These are phyloP conservation scores for Lactifluus subvellereus DNA, from an alignment of 768 basidiomycete genomes.

Conservation along the genomic window DNA sequence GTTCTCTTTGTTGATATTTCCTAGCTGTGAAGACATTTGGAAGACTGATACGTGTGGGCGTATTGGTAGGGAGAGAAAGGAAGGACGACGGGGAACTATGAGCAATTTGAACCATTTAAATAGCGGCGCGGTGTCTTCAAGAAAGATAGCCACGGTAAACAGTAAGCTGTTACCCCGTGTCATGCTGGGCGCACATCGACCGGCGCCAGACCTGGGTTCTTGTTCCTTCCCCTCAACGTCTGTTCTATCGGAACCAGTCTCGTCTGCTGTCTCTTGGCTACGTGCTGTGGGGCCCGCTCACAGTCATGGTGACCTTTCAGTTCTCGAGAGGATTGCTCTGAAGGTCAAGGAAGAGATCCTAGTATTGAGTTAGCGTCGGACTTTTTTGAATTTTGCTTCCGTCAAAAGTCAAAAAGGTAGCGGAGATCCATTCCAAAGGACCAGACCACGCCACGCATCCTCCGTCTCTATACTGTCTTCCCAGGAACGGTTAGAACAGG, in stretches of 20 bases:
- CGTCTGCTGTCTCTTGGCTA: not conserved
- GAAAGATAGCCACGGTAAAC: not conserved
- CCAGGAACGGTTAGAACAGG: not conserved
- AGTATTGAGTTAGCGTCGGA: not conserved
- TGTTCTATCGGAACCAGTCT: not conserved
- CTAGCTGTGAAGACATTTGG: not conserved
- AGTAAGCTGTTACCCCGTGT: not conserved
- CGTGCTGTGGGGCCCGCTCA: not conserved
- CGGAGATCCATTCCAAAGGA: conserved; percentile 14
- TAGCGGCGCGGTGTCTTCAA: conserved; percentile 14
- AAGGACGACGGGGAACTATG: conserved; percentile 4
- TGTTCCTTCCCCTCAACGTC: not conserved
- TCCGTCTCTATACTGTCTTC: not conserved
- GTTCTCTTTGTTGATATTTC: not conserved
- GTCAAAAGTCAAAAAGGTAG: conserved; percentile 13
- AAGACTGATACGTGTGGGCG: not conserved
- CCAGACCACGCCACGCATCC: not conserved
- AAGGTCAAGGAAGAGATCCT: not conserved
- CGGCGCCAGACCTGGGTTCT: conserved; percentile 9
- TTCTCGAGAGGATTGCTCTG: not conserved
- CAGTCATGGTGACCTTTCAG: not conserved
- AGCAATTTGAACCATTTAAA: conserved; percentile 12
- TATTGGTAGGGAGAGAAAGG: not conserved
- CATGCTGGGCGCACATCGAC: not conserved
- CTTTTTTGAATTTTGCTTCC: conserved; percentile 10